Evolutionary conservation across 2,329 filamentous ascomycete species (phyloP), one percentile per base, ranked within the genome.

Genomic region (Fusarium coffeatum): DNA sequence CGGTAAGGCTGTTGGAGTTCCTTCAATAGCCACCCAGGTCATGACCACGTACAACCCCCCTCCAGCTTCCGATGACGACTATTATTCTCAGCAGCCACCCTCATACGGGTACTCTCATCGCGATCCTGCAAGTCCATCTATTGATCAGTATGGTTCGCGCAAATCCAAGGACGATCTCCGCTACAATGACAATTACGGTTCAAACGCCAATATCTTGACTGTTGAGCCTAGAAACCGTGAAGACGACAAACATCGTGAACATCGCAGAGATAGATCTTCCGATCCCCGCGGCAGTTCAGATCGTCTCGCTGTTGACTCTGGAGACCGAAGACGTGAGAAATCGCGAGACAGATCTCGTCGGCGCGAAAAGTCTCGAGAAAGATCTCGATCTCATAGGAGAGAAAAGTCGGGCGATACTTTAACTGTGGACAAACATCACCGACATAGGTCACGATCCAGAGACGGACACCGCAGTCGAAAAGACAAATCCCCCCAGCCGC

Each of bases 401-500:
- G 78, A 75, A n/a, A 74, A 74, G 59, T 74, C 72, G 22, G 48
- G 59, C 37, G 60, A 64, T 43, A 25, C 48, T 43, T 20, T 64
- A n/a, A 45, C 48, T 13, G 58, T 64, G 16, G 72, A 72, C 11
- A 59, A 65, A 15, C 65, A 70, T 22, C 72, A 72, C 30, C 59
- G 63, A 11, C 63, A 71, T 5, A 71, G 73, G 28, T 66, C 63
- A 20, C 42, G 47, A 20, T 64, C 63, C 12, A 66, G 64, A 32
- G 72, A 73, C 28, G 59, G 53, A 20, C 71, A 69, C 18, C 62
- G 64, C 13, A 72, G 69, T 6, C 53, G 54, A 41, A 72, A 83
- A 40, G 83, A 83, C 54, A 78, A 75, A 48, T 87, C 86, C 6
- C 84, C 85, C 1, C 79, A 81, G 67, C 86, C 86, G 6, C 84